Evolutionary conservation across 75 land plant genomes (phyloP), one percentile per base, ranked within the genome.

Genomic region (Selaginella tamariscina): DNA sequence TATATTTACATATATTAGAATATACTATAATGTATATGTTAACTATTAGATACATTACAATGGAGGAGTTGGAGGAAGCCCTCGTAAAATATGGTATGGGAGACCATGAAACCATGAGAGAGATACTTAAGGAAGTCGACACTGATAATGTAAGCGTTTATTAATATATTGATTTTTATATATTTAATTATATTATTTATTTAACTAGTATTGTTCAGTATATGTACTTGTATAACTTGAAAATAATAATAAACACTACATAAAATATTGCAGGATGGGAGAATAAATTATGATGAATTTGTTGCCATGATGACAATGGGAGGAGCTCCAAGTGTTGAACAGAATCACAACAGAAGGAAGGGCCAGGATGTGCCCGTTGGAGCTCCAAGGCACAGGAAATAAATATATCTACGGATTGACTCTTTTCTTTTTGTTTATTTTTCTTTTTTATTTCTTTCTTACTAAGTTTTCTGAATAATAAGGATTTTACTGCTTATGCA

Each of bases 281-380:
- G 1, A 0, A 74, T 74, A 2, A 74, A 69, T 27, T 74, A 74
- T 49, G 76, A 74, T 2, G 76, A 74, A 31, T 74, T 74, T 54
- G 72, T 65, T 2, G 72, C 39, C 1, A 74, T 74, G 76, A 74
- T 74, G 76, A 74, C 31, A 30, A 68, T 18, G 33, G 65, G 76
- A 15, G 49, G 11, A 5, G 49, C 49, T 5, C 49, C 49, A 39
- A 67, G 26, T 26, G 55, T 39, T 1, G 79, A 71, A 11, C 24
- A 1, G 5, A 32, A 69, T 66, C 27, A 21, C 32, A 74, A 56
- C 26, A 72, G 68, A 64, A 33, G 65, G 33, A 39, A 39, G 15
- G 49, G 49, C 49, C 65, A 29, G 22, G 74, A 33, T 9, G 2
- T 70, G n/a, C 30, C 31, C 11, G 74, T 57, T 1, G 75, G 73